Base-by-base conservation (phyloP, 1,139 yeast genomes). In the Fermentozyma sake region DNA sequence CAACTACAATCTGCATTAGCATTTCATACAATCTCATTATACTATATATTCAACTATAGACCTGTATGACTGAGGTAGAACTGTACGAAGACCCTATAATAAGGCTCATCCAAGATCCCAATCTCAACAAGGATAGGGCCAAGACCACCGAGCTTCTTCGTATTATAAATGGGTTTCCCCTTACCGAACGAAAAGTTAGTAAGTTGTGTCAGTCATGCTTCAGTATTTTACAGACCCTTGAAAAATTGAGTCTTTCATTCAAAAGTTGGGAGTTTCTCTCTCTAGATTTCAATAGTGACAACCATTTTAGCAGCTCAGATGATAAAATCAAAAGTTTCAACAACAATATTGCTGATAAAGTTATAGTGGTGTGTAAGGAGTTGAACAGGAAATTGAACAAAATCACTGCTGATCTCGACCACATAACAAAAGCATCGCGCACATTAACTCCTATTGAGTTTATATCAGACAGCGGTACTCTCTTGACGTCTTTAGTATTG, bases 221-320 rank as follows among this genome's bases (percentile, higher is more conserved):
- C 29, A 61, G 63, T 23, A 62, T 72, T 4, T 50, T 73, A 18
- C 66, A 73, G 36, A 66, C 71, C 18, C 50, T 74, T 27, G 80
- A 74, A 44, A 65, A 66, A 37, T 56, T 71, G 14, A 71, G 68
- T 36, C 46, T 68, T 22, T 61, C 59, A 22, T 55, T 71, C 31
- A 64, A 69, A 35, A 68, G 69, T 37, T 74, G 80, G 80, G 76
- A 73, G 28, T 72, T 73, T 35, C 52, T 70, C 27, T 70, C 79
- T n/a, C 48, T 74, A 20, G 78, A 73, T 38, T 63, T 66, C 35
- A 70, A 69, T 39, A 58, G 73, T 14, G 60, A 56, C 22, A 49
- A 52, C 20, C 72, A 67, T 37, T 64, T 69, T 30, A 42, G 43
- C 21, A 49, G 46, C 13, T 55, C 52, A 25, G 55, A 54, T 18